phyloP scores from a whole-genome alignment of 2,329 filamentous ascomycete species.

The Elsinoe ampelina region DNA sequence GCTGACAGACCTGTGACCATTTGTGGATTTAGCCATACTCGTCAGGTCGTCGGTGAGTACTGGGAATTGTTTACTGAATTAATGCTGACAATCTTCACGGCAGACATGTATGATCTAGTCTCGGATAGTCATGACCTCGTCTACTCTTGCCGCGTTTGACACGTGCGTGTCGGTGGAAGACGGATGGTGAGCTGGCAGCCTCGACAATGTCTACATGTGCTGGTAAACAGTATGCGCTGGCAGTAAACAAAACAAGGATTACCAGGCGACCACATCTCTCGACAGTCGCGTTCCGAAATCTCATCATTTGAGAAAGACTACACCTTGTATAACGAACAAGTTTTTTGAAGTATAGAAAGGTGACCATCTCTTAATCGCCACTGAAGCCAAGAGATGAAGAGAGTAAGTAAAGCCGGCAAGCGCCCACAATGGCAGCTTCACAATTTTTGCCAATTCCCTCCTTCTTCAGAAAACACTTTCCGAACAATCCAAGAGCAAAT shows the following conservation, averaged over 20 bases:
- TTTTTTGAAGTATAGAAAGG: too few species aligned
- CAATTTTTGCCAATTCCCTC: background rate
- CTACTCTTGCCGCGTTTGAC: background rate
- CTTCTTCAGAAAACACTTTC: background rate
- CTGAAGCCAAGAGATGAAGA: background rate
- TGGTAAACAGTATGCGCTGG: background rate
- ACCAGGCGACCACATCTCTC: background rate
- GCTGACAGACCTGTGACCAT: too few species aligned
- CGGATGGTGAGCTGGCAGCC: background rate
- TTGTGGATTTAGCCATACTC: too few species aligned
- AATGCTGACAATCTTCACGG: background rate
- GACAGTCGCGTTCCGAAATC: background rate
- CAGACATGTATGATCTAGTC: background rate
- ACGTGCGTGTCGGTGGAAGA: background rate
- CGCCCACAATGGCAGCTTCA: background rate
- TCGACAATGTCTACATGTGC: background rate
- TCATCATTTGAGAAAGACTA: background rate
- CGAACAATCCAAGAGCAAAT: background rate
- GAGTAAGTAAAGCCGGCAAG: background rate
- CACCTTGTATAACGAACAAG: background rate
- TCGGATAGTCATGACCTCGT: background rate
- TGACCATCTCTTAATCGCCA: background rate
- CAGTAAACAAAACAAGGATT: background rate
- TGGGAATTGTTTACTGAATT: background rate
- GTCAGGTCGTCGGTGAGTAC: too few species aligned